Percentiles rank a stretch among this genome's conserved stretches.
Conservation (phyloP, 371 early-diverging fungal species). For the Mortierella sp. region DNA sequence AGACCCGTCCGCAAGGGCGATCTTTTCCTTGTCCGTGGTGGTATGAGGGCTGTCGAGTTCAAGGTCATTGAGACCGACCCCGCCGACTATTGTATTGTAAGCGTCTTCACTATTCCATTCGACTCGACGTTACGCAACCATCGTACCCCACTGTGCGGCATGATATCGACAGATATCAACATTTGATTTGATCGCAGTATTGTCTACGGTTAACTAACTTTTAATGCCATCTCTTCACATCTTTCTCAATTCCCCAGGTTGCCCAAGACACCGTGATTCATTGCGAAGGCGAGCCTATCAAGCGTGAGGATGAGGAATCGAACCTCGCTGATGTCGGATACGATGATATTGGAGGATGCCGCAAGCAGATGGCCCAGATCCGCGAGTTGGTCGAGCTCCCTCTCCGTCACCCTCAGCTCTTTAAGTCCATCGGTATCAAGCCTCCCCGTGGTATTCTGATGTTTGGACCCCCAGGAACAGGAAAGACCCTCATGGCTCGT, state of each 20-base stretch:
- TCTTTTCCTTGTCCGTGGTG: slow-evolving; percentile 95
- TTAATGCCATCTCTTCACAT: background rate
- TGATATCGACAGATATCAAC: too few species aligned
- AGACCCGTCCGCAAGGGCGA: slow-evolving; percentile 97
- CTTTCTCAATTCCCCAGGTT: slow-evolving; percentile 68
- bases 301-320: slow-evolving; percentile 98
- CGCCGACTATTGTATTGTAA: slow-evolving; percentile 96
- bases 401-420: slow-evolving; percentile 97
- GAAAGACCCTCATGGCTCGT: slow-evolving; percentile 88
- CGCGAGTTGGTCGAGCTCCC: slow-evolving; percentile 99
- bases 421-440: slow-evolving; percentile 99
- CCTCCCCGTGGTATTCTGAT: slow-evolving; percentile 99
- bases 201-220: background rate
- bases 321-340: slow-evolving; percentile 97
- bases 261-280: slow-evolving; percentile 98
- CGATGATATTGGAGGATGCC: slow-evolving; percentile 99
- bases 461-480: slow-evolving; percentile 99
- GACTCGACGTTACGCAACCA: background rate
- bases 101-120: slow-evolving; percentile 32
- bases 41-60: slow-evolving; percentile 99
- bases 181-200: background rate
- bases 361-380: slow-evolving; percentile 99
- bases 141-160: too few species aligned
- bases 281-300: slow-evolving; percentile 98
- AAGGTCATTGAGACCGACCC: slow-evolving; percentile 99